Conservation (phyloP, 1,284 basidiomycete genomes). For the Fomitopsis schrenkii region DNA sequence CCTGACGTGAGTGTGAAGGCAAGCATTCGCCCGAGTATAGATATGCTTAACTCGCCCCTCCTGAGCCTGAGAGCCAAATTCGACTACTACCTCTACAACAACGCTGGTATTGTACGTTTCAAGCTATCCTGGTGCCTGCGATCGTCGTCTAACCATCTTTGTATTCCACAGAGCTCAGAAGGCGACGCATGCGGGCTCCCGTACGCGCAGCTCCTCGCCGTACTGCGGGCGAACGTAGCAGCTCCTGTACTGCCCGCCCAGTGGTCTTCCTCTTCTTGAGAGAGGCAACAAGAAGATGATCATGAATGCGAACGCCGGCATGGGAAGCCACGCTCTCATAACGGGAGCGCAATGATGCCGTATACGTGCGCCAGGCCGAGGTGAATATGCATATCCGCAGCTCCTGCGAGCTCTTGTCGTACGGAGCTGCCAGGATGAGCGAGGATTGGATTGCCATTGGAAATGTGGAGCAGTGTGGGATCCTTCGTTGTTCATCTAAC, state of each 20-base stretch:
- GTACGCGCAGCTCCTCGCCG: neutral
- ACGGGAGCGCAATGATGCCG: no score
- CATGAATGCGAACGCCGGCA: neutral
- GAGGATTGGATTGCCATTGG: no score
- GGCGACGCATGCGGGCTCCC: neutral
- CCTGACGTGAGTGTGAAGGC: slow-evolving; percentile 29
- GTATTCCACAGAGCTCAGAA: neutral
- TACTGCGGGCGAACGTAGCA: no score
- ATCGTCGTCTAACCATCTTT: neutral
- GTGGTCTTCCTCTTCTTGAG: no score
- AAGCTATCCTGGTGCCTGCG: neutral
- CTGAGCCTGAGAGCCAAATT: slow-evolving; percentile 24
- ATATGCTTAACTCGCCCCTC: slow-evolving; percentile 17
- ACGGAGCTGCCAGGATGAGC: no score
- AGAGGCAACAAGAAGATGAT: neutral
- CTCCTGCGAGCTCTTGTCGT: no score
- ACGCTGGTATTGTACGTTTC: slow-evolving; percentile 24
- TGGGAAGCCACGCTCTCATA: neutral
- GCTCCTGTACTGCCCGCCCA: no score
- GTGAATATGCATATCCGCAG: no score
- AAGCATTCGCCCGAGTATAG: slow-evolving; percentile 25
- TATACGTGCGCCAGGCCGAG: no score
- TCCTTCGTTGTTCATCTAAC: no score
- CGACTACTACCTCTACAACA: slow-evolving; percentile 27
- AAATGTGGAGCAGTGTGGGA: no score